These are phyloP conservation scores for Glonium stellatum DNA, from an alignment of 495 filamentous ascomycete species.

Conservation along the genomic window DNA sequence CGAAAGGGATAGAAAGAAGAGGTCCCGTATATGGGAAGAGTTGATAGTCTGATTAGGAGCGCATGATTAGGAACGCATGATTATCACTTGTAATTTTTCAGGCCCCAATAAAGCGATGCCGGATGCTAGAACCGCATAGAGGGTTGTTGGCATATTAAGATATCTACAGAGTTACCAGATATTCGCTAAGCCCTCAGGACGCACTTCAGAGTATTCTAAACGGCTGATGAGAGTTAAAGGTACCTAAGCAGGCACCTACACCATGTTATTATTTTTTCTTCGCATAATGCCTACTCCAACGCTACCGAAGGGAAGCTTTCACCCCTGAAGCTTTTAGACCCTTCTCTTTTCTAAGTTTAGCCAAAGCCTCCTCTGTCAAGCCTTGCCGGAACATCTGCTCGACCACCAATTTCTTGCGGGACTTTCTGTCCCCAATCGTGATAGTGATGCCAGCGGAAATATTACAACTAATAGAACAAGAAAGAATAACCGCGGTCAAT, in stretches of 20 bases:
- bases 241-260: too few species aligned
- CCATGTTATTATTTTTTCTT: background rate
- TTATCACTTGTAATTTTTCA: too few species aligned
- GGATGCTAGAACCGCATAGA: too few species aligned
- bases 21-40: too few species aligned
- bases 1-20: too few species aligned
- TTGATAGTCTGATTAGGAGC: too few species aligned
- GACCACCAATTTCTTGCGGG: conserved; percentile 73
- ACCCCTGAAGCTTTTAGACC: conserved; percentile 15
- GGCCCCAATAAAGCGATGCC: too few species aligned
- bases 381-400: conserved; percentile 66
- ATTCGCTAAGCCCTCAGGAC: background rate
- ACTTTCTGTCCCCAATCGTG: conserved; percentile 60
- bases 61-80: too few species aligned
- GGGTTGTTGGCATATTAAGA: too few species aligned
- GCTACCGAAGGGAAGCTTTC: background rate
- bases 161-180: too few species aligned
- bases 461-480: conserved; percentile 66
- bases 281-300: background rate
- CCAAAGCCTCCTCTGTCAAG: conserved; percentile 63
- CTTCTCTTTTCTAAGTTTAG: conserved; percentile 43
- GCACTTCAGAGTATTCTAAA: background rate
- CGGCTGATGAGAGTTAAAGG: background rate
- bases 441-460: conserved; percentile 66
- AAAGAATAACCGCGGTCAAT: conserved; percentile 69